Base-by-base conservation (phyloP, 2,329 filamentous ascomycete species). In the Ceratocystis variospora region DNA sequence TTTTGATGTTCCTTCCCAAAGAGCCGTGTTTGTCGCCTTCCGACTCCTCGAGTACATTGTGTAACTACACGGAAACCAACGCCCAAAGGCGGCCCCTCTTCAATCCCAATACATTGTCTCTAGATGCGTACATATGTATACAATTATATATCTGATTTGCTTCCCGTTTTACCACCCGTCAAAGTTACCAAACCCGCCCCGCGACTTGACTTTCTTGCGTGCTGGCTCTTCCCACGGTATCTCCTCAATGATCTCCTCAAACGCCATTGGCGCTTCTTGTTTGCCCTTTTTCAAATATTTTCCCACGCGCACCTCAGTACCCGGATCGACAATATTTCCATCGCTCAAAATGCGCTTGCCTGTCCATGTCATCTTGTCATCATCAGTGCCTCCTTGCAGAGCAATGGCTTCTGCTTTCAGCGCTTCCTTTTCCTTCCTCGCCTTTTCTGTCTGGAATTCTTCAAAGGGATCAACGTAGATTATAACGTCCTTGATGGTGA, bases 391-490 rank as follows among this genome's bases (percentile, higher is more conserved):
- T 33, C 89, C 90, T 65, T 80, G 78, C 66, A 79, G 78, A 72
- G 79, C 79, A 10, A 89, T 79, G 70, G 87, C 83, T 68, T 86
- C 86, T 68, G 83, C 81, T 65, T 82, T 77, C 67, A 80, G 79
- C 46, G 82, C 82, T 5, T 76, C 76, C 57, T 77, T 77, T 69
- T 90, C 87, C 66, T 81, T 79, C 66, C 88, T 82, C 55, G 80
- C 80, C 71, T 86, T 87, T 73, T 92, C 82, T 71, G 87, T 88
- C 72, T 90, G 79, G 72, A 96, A 99, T 76, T 97, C 93, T 68
- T 91, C 91, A 73, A 99, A 99, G 0, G 94, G 94, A 73, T 99
- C 93, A 5, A 97, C 83, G 70, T 95, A 94, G 5, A 99, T 85
- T 0, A 89, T 85, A 0, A 96, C 81, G 68, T 95, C 88, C 70